Conservation (phyloP, 345 rosid genomes). For the Sisymbrium altissimum region DNA sequence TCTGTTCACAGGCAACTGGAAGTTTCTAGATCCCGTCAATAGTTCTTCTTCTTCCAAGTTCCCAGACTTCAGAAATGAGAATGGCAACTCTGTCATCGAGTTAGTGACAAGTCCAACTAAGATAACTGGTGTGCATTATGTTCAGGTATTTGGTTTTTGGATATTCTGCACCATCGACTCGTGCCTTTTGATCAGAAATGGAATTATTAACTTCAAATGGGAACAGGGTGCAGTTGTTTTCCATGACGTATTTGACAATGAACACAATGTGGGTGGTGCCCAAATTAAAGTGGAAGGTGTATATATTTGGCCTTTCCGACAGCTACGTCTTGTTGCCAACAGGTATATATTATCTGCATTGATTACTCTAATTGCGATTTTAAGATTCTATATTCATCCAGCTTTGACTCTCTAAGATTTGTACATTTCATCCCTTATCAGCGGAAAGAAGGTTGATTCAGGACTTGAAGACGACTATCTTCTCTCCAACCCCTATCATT, state of each 20-base stretch:
- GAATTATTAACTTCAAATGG: conserved; percentile 11
- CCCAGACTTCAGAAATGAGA: conserved; percentile 71
- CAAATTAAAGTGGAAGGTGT: conserved; percentile 97
- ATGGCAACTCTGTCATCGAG: conserved; percentile 78
- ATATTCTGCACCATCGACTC: background rate
- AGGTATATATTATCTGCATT: conserved; percentile 46
- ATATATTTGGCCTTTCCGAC: conserved; percentile 99
- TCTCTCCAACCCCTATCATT: conserved; percentile 87
- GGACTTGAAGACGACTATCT: conserved; percentile 87
- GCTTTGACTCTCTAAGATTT: background rate
- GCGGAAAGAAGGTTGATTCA: conserved; percentile 75
- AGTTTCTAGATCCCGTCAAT: conserved; percentile 70
- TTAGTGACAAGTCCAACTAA: conserved; percentile 84
- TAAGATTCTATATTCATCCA: background rate
- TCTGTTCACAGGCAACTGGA: conserved; percentile 72
- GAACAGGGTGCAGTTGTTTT: conserved; percentile 92
- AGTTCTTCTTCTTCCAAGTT: conserved; percentile 50
- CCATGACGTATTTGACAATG: conserved; percentile 89
- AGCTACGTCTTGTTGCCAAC: conserved; percentile 90
- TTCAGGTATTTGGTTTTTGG: conserved; percentile 52
- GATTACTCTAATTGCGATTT: background rate
- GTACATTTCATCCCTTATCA: conserved; percentile 30
- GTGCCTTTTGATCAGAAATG: background rate
- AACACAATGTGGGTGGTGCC: conserved; percentile 89
- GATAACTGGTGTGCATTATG: conserved; percentile 91